Evolutionary conservation across 192 early-diverging fungal species (phyloP), one percentile per base, ranked within the genome.

Genomic region (Entomortierella chlamydospora): DNA sequence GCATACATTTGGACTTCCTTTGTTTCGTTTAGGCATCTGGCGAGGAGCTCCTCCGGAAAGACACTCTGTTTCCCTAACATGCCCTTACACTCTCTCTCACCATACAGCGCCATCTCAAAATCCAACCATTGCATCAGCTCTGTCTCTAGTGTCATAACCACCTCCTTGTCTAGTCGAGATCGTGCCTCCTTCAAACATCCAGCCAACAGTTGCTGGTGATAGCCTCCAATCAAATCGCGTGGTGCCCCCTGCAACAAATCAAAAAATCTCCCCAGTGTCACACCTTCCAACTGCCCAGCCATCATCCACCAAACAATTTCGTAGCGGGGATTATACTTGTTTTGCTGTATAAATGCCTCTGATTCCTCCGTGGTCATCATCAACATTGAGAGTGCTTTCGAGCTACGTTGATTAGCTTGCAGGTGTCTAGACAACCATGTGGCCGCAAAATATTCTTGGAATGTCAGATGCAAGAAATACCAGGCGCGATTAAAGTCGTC

Each of bases 231-330:
- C 47, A 69, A 60, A 60, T 69, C 67, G 31, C 57, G 43, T 37
- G 67, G 57, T 33, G 33, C 30, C 60, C 3, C 57, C 50, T 69
- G 55, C 15, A 69, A 53, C 25, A 60, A 34, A 52, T 26, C 47
- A 25, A 69, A 69, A 60, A 69, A 60, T 1, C 15, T 8, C 15
- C 39, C 57, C 23, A 69, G 20, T 41, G 45, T 47, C 22, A 23
- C 43, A 43, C 67, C 57, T 39, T 60, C 33, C 25, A 69, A 49
- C 17, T 53, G 34, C 26, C 67, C 67, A 53, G 67, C 67, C 49
- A 72, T 61, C 70, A 72, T 72, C 61, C 60, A 72, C 70, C 61
- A 72, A 26, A 72, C 55, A 64, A 72, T 72, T 33, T 72, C 61
- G 23, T 64, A 72, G 23, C 39, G 61, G 23, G 68, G 59, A 37